Conservation (phyloP, 148 eudicot species). For the Silene latifolia region DNA sequence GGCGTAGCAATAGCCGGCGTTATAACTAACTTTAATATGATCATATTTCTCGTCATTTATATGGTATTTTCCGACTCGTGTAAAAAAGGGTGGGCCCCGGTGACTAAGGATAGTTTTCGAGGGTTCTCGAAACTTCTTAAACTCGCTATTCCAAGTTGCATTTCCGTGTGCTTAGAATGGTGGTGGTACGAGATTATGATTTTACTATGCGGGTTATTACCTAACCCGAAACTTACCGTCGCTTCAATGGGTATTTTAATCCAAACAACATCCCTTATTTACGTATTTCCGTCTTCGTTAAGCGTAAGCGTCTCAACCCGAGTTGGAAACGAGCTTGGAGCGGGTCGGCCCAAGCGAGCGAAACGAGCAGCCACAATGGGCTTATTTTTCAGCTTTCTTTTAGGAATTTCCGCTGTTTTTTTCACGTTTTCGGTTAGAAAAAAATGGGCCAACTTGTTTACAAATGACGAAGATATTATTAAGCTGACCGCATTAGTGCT, state of each 20-base stretch:
- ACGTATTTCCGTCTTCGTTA: conserved; percentile 74
- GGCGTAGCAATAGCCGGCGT: conserved; percentile 48
- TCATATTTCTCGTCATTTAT: conserved; percentile 26
- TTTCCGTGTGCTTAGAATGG: conserved; percentile 84
- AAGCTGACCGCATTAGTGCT: conserved; percentile 42
- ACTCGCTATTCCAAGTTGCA: conserved; percentile 61
- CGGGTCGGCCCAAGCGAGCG: conserved; percentile 45
- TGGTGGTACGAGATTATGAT: conserved; percentile 97
- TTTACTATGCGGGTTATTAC: conserved; percentile 53
- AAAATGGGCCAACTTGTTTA: conserved; percentile 63
- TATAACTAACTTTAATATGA: conserved; percentile 32
- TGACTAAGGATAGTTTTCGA: not conserved
- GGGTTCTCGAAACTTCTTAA: conserved; percentile 27
- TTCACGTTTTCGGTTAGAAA: conserved; percentile 43
- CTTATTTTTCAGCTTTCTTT: conserved; percentile 43
- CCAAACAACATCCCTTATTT: conserved; percentile 66
- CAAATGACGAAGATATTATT: conserved; percentile 43
- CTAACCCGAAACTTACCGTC: conserved; percentile 54
- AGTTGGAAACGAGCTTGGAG: conserved; percentile 72
- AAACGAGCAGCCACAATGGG: conserved; percentile 57
- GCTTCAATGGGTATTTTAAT: conserved; percentile 77
- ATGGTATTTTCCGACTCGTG: conserved; percentile 24
- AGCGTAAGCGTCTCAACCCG: conserved; percentile 64
- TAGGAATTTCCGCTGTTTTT: conserved; percentile 47
- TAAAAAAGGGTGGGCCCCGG: conserved; percentile 23